A percentile compares a stretch with the other conserved stretches of the same genome.
These are phyloP conservation scores for Solanum commersonii DNA, from an alignment of 257 asterid species.

Conservation along the genomic window DNA sequence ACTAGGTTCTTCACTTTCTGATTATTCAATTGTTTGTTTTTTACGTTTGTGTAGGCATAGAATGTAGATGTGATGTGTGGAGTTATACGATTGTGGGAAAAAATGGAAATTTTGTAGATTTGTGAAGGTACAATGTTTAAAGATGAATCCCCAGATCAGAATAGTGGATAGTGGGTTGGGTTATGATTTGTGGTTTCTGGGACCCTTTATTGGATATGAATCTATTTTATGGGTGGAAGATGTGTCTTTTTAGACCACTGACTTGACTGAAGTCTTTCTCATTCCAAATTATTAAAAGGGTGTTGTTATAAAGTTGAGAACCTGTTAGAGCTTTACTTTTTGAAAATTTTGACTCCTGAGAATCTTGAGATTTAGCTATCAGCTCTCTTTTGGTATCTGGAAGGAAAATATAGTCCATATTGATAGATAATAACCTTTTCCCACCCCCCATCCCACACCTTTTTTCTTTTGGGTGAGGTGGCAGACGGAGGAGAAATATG, in stretches of 20 bases:
- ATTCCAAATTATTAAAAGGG: not conserved
- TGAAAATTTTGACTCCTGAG: not conserved
- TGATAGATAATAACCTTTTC: not conserved
- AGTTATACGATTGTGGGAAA: not conserved
- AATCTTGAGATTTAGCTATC: not conserved
- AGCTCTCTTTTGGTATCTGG: not conserved
- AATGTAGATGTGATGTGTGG: not conserved
- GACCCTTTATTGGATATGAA: not conserved
- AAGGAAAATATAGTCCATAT: not conserved
- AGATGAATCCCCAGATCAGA: not conserved
- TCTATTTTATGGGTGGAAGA: not conserved
- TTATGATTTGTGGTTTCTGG: not conserved
- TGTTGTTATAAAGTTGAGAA: not conserved
- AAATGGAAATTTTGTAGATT: not conserved
- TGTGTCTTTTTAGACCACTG: not conserved
- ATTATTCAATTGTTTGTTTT: not conserved
- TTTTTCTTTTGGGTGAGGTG: not conserved
- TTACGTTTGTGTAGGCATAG: not conserved
- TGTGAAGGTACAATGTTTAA: not conserved
- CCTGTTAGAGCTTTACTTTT: not conserved
- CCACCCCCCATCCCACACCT: not conserved
- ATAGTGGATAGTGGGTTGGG: not conserved
- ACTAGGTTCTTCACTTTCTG: slow-evolving; percentile 26
- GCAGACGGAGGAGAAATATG: not conserved
- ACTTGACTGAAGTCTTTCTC: not conserved